Percentiles rank a stretch among this genome's conserved stretches.
Conservation (phyloP, 202 grass and related monocot genomes). For the Setaria viridis region DNA sequence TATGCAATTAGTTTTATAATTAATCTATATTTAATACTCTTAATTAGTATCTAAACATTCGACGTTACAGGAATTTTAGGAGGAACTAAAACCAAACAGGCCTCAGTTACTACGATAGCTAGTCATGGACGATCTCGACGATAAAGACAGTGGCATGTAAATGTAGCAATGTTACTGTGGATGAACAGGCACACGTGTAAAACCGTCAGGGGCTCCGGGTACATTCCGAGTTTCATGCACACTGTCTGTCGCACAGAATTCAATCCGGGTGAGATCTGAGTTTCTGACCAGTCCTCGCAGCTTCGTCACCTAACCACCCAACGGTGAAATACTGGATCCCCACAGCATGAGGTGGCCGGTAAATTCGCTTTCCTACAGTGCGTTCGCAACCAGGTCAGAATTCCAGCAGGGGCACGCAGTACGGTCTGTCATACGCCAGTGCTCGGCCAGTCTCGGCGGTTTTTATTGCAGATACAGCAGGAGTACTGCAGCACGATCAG, state of each 20-base stretch:
- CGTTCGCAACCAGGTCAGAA: neutral
- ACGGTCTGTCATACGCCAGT: constrained; percentile 12
- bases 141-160: neutral
- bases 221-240: neutral
- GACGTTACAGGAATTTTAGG: too few species aligned
- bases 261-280: constrained; percentile 10
- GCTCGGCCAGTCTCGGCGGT: neutral
- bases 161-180: neutral
- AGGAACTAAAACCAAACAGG: too few species aligned
- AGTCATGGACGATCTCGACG: too few species aligned
- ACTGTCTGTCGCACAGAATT: neutral
- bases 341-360: neutral
- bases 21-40: too few species aligned
- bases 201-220: neutral
- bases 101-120: neutral
- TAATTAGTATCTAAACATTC: too few species aligned
- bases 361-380: too few species aligned
- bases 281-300: neutral
- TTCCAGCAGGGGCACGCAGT: neutral
- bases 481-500: neutral
- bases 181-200: constrained; percentile 13
- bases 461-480: constrained; percentile 13
- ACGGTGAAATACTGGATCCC: neutral
- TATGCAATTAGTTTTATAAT: too few species aligned
- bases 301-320: neutral